Percentiles rank a stretch among this genome's conserved stretches.
phyloP scores from a whole-genome alignment of 163 green algal genomes.

The Scenedesmus sp. region DNA sequence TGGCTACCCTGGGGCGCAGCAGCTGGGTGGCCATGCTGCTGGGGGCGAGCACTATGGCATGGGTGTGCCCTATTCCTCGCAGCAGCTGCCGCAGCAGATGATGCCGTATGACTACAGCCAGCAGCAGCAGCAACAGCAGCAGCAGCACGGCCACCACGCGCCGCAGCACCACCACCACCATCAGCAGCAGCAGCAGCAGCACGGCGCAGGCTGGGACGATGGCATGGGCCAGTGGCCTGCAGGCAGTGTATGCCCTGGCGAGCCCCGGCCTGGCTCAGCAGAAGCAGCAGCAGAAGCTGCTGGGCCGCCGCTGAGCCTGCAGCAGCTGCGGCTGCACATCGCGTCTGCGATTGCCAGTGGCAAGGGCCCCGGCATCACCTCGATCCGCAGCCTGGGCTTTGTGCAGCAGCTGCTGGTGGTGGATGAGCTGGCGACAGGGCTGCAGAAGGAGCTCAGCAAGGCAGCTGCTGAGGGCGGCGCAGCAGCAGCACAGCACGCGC shows the following conservation, averaged over 20 bases:
- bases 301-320: conserved; percentile 1
- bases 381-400: conserved; percentile 15
- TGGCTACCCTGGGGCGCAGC: not conserved
- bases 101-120: not conserved
- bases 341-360: conserved; percentile 5
- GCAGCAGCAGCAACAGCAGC: conserved; percentile 8
- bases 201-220: not conserved
- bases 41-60: not conserved
- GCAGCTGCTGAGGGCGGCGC: not conserved
- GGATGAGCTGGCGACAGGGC: conserved; percentile 26
- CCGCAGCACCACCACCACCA: not conserved
- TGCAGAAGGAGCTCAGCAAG: not conserved
- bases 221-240: not conserved
- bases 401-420: conserved; percentile 47
- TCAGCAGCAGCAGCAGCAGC: conserved; percentile 10
- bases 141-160: not conserved
- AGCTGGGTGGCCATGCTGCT: not conserved
- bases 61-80: not conserved
- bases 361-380: not conserved
- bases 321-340: conserved; percentile 39
- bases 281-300: not conserved
- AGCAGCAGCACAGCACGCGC: not conserved
- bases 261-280: not conserved
- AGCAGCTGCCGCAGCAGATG: conserved; percentile 30
- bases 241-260: not conserved